phyloP scores from a whole-genome alignment of 257 asterid species.

The Rubia yunnanensis region DNA sequence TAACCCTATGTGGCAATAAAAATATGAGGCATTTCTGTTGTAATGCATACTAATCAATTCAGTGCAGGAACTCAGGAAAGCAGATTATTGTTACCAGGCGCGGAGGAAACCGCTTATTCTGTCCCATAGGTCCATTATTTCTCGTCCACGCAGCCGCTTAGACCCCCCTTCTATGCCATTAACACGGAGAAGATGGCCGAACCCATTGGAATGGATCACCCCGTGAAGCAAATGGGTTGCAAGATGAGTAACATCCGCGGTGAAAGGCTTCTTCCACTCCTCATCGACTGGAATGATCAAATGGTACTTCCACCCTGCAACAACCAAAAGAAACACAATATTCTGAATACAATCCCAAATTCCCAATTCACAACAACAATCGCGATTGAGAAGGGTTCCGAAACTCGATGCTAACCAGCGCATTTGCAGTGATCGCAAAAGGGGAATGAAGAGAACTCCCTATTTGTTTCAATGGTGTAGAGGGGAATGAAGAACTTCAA shows the following conservation, averaged over 20 bases:
- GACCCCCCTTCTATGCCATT: slow-evolving; percentile 91
- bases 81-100: slow-evolving; percentile 34
- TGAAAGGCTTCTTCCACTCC: slow-evolving; percentile 59
- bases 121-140: slow-evolving; percentile 86
- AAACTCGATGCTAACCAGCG: slow-evolving; percentile 36
- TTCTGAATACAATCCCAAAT: neutral
- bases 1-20: no score
- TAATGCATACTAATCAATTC: no score
- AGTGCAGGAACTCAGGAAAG: no score
- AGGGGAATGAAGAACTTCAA: slow-evolving; percentile 57
- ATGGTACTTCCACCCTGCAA: slow-evolving; percentile 85
- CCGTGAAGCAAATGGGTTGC: slow-evolving; percentile 74
- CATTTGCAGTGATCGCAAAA: slow-evolving; percentile 70
- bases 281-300: slow-evolving; percentile 64
- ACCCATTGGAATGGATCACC: slow-evolving; percentile 78
- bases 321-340: neutral
- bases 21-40: no score
- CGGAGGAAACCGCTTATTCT: slow-evolving; percentile 56
- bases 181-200: slow-evolving; percentile 61
- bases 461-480: slow-evolving; percentile 64
- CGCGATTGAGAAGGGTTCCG: slow-evolving; percentile 5
- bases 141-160: slow-evolving; percentile 46
- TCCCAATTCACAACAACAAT: slow-evolving; percentile 2
- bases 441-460: slow-evolving; percentile 32
- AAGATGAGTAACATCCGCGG: slow-evolving; percentile 41